phyloP scores from a whole-genome alignment of 1,284 basidiomycete genomes.

The Moniliophthora roreri region DNA sequence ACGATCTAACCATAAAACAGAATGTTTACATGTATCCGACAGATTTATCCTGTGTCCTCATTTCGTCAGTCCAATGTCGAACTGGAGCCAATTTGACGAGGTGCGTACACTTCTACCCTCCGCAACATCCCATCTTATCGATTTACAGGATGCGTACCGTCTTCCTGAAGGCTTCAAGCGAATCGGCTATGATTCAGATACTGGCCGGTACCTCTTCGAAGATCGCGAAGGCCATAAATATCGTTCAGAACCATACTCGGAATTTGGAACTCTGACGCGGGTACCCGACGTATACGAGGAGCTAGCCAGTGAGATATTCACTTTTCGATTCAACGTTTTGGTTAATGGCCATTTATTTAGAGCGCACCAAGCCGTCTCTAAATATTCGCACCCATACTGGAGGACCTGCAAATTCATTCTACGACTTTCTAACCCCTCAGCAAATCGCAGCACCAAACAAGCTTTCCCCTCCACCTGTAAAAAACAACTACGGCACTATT shows the following conservation, averaged over 20 bases:
- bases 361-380: slow-evolving; percentile 17
- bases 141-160: slow-evolving; percentile 41
- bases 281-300: slow-evolving; percentile 19
- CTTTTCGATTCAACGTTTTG: not conserved
- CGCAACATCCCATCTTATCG: not conserved
- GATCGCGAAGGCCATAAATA: slow-evolving; percentile 46
- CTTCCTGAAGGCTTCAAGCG: slow-evolving; percentile 53
- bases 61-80: too few species aligned
- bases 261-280: slow-evolving; percentile 43
- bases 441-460: slow-evolving; percentile 37
- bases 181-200: slow-evolving; percentile 54
- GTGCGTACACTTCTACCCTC: too few species aligned
- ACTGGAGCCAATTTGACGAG: too few species aligned
- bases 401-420: slow-evolving; percentile 35
- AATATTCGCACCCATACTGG: slow-evolving; percentile 20
- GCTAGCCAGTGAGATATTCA: slow-evolving; percentile 11
- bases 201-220: slow-evolving; percentile 45
- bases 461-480: too few species aligned
- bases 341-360: slow-evolving; percentile 19
- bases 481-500: slow-evolving; percentile 11
- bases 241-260: slow-evolving; percentile 39
- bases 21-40: too few species aligned
- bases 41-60: too few species aligned
- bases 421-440: slow-evolving; percentile 43
- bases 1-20: too few species aligned